Conservation (phyloP, 2,329 filamentous ascomycete genomes). For the Spiromastix sp. region DNA sequence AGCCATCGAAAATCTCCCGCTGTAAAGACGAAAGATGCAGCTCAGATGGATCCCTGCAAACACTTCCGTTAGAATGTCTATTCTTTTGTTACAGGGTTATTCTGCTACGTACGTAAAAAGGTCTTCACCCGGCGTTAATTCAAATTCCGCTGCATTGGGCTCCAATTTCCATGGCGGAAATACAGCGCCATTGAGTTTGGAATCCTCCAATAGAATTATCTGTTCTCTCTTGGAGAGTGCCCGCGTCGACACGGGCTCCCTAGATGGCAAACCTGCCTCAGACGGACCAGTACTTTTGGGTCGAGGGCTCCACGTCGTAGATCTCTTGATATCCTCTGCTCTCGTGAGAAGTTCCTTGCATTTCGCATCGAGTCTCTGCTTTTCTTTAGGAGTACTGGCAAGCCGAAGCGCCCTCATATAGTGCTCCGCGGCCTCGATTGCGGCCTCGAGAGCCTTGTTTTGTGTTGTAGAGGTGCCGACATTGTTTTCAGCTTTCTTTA, state of each 20-base stretch:
- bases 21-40: constrained; percentile 69
- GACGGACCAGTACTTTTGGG: constrained; percentile 12
- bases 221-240: constrained; percentile 60
- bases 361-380: constrained; percentile 54
- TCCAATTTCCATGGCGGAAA: constrained; percentile 76
- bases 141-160: constrained; percentile 54
- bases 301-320: constrained; percentile 16
- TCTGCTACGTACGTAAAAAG: constrained; percentile 53
- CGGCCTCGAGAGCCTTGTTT: constrained; percentile 59
- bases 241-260: constrained; percentile 45
- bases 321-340: constrained; percentile 65
- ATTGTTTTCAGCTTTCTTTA: constrained; percentile 12
- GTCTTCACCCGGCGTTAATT: constrained; percentile 36
- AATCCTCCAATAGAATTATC: constrained; percentile 65
- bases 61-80: too few relatives aligned
- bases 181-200: constrained; percentile 67
- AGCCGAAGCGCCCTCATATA: constrained; percentile 67
- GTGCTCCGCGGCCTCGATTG: constrained; percentile 66
- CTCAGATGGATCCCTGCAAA: constrained; percentile 52
- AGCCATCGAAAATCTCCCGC: constrained; percentile 64
- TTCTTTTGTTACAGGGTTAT: too few relatives aligned
- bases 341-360: constrained; percentile 58
- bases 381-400: constrained; percentile 52
- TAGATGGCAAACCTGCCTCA: constrained; percentile 22
- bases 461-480: constrained; percentile 42